Percentiles rank a stretch among this genome's conserved stretches.
phyloP scores from a whole-genome alignment of 2,329 filamentous ascomycete species.

The Xylariaceae sp. region DNA sequence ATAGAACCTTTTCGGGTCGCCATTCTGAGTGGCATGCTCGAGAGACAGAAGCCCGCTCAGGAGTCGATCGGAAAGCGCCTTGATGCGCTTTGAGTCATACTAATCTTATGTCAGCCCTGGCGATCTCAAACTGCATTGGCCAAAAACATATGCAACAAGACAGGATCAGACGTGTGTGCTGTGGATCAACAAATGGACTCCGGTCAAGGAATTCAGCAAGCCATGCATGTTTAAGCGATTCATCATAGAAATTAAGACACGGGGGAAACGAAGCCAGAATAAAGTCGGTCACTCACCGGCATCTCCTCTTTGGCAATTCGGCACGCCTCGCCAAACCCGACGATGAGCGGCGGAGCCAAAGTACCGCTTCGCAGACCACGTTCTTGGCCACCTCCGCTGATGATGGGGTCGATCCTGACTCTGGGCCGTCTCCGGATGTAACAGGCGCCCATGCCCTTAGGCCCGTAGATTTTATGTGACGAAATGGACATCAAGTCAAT shows the following conservation, averaged over 20 bases:
- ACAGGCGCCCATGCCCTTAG: conserved; percentile 94
- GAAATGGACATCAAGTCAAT: conserved; percentile 99
- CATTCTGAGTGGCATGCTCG: conserved; percentile 91
- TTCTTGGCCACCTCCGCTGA: conserved; percentile 94
- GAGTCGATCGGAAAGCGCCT: conserved; percentile 76
- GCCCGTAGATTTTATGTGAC: conserved; percentile 97
- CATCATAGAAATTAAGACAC: conserved; percentile 57
- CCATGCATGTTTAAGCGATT: conserved; percentile 84
- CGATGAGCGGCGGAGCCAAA: conserved; percentile 79
- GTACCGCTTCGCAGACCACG: conserved; percentile 92
- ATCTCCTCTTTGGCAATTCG: conserved; percentile 88
- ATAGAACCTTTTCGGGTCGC: conserved; percentile 78
- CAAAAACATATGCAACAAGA: conserved; percentile 11
- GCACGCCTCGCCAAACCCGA: conserved; percentile 94
- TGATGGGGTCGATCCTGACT: conserved; percentile 92
- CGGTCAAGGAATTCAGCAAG: conserved; percentile 76
- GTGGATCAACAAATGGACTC: conserved; percentile 55
- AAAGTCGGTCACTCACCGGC: conserved; percentile 59
- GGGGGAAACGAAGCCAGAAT: conserved; percentile 19
- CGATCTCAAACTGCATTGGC: not conserved
- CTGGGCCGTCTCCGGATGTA: conserved; percentile 89
- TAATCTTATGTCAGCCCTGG: conserved; percentile 35
- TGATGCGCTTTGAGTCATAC: conserved; percentile 90
- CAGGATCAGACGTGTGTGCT: conserved; percentile 63
- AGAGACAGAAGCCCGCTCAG: conserved; percentile 77